Base-by-base conservation (phyloP, 768 basidiomycete genomes). In the Tricholoma matsutake region DNA sequence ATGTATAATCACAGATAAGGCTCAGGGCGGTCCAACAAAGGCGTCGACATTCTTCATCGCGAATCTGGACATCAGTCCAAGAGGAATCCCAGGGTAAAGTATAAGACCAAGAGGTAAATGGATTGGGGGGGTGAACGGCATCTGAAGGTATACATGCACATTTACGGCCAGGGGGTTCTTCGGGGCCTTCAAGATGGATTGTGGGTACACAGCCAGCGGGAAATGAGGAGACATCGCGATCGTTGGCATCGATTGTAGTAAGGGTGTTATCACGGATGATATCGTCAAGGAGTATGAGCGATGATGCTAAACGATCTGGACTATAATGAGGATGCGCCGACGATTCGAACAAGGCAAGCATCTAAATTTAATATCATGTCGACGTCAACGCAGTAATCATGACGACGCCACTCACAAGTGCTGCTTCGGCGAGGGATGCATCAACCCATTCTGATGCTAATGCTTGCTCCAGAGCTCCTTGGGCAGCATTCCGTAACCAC, bases 11-110 rank as follows among this genome's bases (percentile, higher is more conserved):
- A 7, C 89, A 83, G 57, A 89, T 81, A 28, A 92, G 79, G 61
- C 82, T 81, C 41, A 93, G 80, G 16, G 91, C 82, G 61, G 83
- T 82, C 91, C 91, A 92, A 68, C 87, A 89, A 16, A 92, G 76
- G 25, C 91, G 75, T n/a, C 91, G 81, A 59, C 85, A 85, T 65
- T 90, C 87, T 68, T 93, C 91, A 57, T 81, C 82, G 37, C 81
- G 81, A 34, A 81, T 79, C 63, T 92, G 82, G 0, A 73, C 75
- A 0, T 76, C 69, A 2, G 77, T 75, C 88, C 88, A 90, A 2
- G 72, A 61, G 0, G 79, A 70, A 65, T 86, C 81, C 90, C 90
- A 93, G 1, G 85, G 82, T 5, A 85, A 79, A 10, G 75, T 76
- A 56, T 80, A 82, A 0, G 79, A 73, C 75, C 82, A 86, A 9